Base-by-base conservation (phyloP, 1,139 yeast genomes). In the Sugiyamaella japonica region DNA sequence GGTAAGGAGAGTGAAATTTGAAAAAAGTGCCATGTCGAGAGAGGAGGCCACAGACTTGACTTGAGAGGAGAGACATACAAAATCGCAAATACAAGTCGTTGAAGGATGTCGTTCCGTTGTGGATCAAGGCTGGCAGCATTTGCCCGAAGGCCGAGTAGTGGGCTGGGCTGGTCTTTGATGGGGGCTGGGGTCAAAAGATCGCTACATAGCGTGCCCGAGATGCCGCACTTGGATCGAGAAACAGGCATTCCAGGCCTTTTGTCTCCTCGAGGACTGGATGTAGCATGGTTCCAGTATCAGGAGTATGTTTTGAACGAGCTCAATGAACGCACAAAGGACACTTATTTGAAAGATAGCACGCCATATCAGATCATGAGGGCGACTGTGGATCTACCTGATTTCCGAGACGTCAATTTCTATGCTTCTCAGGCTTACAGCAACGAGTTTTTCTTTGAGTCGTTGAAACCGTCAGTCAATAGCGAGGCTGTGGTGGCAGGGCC, bases 391-490 rank as follows among this genome's bases (percentile, higher is more conserved):
- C 81, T 82, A 60, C 79, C 88, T 41, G 81, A 83, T 42, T 80
- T 81, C 65, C 84, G 87, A 52, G 61, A 61, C 16, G 52, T 86
- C 20, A 89, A 85, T 74, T 93, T 88, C 71, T 81, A 79, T 66
- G 97, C 98, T 9, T 86, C 96, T 1, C 96, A 88, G 70, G 85
- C 91, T 2, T 95, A 89, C 74, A 89, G 89, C 70, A 93, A 93
- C 72, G 97, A 95, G 74, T 81, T 93, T 60, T 89, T 88, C 68
- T 85, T 90, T 70, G 83, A 85, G 67, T 89, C 86, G 68, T 76
- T 89, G 52, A 59, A 63, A 44, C 63, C 61, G 39, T 64, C 68
- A 4, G 64, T 55, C 46, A 64, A 67, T 54, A 62, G 65, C 10
- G 56, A 59, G 10, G 69, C 70, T 17, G 52, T 12, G 3, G 56